Evolutionary conservation across 75 land plant genomes (phyloP).

Genomic region (Isoetes taiwanensis): DNA sequence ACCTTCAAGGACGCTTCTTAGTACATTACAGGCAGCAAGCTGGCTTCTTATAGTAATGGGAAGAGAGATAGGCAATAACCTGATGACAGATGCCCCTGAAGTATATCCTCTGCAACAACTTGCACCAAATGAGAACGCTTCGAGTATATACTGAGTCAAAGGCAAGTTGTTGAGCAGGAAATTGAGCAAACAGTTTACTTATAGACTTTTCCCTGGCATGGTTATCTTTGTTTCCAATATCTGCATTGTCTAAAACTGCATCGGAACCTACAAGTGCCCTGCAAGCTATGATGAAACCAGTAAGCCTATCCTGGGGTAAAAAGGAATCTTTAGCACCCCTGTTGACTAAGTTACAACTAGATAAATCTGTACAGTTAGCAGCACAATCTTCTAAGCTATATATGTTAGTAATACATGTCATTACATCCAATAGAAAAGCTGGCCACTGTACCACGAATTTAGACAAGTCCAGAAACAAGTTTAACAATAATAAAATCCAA

Average conservation of each 20-base stretch:
- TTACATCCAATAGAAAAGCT: too few species aligned
- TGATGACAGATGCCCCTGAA: conserved; percentile 10
- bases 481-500: too few species aligned
- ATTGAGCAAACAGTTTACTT: conserved; percentile 1
- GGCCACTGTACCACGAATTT: too few species aligned
- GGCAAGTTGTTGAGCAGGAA: conserved; percentile 9
- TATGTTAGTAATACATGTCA: too few species aligned
- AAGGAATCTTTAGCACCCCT: background rate
- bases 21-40: conserved; percentile 20
- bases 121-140: conserved; percentile 6
- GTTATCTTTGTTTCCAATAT: background rate
- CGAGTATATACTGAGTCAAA: too few species aligned
- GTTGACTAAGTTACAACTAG: background rate
- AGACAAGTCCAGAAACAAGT: too few species aligned
- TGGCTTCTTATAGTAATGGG: conserved; percentile 6
- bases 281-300: conserved; percentile 21
- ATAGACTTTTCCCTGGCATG: background rate
- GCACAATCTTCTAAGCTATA: background rate
- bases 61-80: conserved; percentile 16
- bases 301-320: conserved; percentile 12
- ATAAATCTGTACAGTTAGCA: background rate
- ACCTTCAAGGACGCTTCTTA: conserved; percentile 14
- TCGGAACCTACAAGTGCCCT: conserved; percentile 11
- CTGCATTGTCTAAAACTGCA: background rate
- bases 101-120: conserved; percentile 12